phyloP scores from a whole-genome alignment of 352 stramenopile genomes.

The Phytopythium delawarense region DNA sequence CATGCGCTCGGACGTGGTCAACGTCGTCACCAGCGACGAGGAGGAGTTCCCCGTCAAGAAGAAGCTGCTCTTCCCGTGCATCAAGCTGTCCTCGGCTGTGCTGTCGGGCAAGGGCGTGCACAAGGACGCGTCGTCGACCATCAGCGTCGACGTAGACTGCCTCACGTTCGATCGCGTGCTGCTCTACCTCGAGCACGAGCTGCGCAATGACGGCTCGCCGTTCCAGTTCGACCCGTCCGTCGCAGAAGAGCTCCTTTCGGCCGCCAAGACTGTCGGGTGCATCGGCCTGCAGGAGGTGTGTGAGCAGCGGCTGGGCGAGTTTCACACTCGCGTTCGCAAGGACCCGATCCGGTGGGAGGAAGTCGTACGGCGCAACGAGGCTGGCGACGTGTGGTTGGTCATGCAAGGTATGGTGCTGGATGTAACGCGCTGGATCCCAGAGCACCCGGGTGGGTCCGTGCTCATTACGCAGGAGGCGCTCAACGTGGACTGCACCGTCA shows the following conservation, averaged over 20 bases:
- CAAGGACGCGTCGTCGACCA: conserved; percentile 56
- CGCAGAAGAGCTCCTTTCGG: conserved; percentile 63
- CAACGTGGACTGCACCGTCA: conserved; percentile 85
- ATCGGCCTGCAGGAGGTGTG: conserved; percentile 77
- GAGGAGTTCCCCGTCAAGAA: conserved; percentile 90
- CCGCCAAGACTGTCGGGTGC: conserved; percentile 65
- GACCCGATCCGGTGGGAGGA: conserved; percentile 80
- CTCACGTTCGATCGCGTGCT: conserved; percentile 88
- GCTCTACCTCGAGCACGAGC: conserved; percentile 84
- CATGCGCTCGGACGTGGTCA: conserved; percentile 67
- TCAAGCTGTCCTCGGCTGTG: conserved; percentile 81
- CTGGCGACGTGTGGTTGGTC: conserved; percentile 78
- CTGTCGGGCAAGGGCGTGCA: conserved; percentile 68
- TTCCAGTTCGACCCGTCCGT: conserved; percentile 84
- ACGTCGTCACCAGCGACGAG: conserved; percentile 76
- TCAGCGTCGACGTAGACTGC: conserved; percentile 82
- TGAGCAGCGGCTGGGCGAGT: conserved; percentile 64
- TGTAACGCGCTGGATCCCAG: conserved; percentile 84
- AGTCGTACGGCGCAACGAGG: conserved; percentile 66
- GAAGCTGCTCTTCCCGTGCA: conserved; percentile 86
- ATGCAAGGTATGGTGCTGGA: conserved; percentile 90
- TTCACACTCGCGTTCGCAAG: conserved; percentile 76
- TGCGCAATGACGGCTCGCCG: conserved; percentile 47
- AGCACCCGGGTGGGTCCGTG: conserved; percentile 80
- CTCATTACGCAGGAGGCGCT: conserved; percentile 85